phyloP scores from a whole-genome alignment of 1,139 yeast genomes.

The Kodamaea arcana region DNA sequence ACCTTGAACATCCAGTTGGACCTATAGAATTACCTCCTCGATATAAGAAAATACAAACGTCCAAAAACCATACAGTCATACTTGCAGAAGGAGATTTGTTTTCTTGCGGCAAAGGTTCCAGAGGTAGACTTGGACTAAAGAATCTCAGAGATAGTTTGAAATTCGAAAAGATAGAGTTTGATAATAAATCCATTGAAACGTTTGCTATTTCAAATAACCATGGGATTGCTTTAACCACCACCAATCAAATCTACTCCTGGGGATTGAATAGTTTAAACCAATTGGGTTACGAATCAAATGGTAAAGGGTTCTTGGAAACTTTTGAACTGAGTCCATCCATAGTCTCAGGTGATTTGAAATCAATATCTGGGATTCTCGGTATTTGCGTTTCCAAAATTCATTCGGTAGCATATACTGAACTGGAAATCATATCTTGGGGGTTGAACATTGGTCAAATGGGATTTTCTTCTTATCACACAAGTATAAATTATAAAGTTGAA shows the following conservation, averaged over 20 bases:
- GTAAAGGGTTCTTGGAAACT: conserved; percentile 23
- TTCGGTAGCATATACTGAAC: conserved; percentile 56
- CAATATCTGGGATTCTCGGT: conserved; percentile 37
- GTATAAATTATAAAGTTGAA: conserved; percentile 25
- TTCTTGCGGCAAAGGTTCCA: conserved; percentile 64
- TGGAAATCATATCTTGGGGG: conserved; percentile 70
- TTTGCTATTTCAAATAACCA: conserved; percentile 66
- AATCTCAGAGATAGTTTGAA: conserved; percentile 32
- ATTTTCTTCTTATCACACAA: conserved; percentile 20
- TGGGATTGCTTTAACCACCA: conserved; percentile 48
- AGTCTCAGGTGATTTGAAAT: conserved; percentile 48
- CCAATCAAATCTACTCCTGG: conserved; percentile 66
- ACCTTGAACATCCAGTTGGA: not conserved
- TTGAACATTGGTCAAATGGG: conserved; percentile 87
- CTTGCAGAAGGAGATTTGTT: conserved; percentile 55
- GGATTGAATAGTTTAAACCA: conserved; percentile 69
- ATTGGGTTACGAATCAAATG: conserved; percentile 49
- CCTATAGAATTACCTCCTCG: conserved; percentile 32
- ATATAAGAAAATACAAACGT: conserved; percentile 43
- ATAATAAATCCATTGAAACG: conserved; percentile 20
- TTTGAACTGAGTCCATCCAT: conserved; percentile 47
- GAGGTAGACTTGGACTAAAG: conserved; percentile 68
- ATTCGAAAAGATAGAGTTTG: conserved; percentile 32
- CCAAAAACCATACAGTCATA: conserved; percentile 65
- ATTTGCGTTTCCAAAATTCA: conserved; percentile 70